Base-by-base conservation (phyloP, 306 rosid species). In the Medicago arabica region DNA sequence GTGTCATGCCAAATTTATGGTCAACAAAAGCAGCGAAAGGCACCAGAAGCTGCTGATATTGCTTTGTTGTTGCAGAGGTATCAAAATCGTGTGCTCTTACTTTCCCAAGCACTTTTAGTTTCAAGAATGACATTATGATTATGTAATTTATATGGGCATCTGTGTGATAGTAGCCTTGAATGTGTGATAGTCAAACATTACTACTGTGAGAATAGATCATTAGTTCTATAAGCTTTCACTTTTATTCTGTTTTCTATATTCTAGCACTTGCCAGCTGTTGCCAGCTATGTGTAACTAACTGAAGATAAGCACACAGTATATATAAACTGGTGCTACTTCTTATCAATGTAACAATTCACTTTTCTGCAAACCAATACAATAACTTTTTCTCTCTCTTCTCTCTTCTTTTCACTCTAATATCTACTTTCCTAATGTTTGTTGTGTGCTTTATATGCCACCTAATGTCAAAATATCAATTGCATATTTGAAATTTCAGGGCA, bases 1-100 rank as follows among this genome's bases (percentile, higher is more conserved):
- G 91, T 95, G 60, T 95, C 98, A n/a, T 95, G 98, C 88, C 98
- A 95, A 92, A 95, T 95, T 78, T 95, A 92, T 90, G 97, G 98
- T 82, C 97, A 89, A 74, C 98, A 95, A 80, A 95, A 92, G 81
- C 97, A 92, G 86, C 82, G 78, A 68, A 89, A 83, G 81, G 78
- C 78, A 53, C 87, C 81, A 4, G 97, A 95, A 87, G 98, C 98
- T 67, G 85, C 97, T 83, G 98, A 95, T 80, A 95, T 95, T 80
- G 84, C 97, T 74, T 86, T 95, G 28, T 85, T 95, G 86, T 87
- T 95, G 73, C 97, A 92, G 84, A 95, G 97, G 98, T 95, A 83
- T 68, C 34, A 67, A 61, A 68, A 21, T 53, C 54, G 18, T 2
- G 19, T 66, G 62, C 67, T 60, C 12, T 7, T 49, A 8, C 41